Base-by-base conservation (phyloP, 345 rosid genomes). In the Arabis hirsuta region DNA sequence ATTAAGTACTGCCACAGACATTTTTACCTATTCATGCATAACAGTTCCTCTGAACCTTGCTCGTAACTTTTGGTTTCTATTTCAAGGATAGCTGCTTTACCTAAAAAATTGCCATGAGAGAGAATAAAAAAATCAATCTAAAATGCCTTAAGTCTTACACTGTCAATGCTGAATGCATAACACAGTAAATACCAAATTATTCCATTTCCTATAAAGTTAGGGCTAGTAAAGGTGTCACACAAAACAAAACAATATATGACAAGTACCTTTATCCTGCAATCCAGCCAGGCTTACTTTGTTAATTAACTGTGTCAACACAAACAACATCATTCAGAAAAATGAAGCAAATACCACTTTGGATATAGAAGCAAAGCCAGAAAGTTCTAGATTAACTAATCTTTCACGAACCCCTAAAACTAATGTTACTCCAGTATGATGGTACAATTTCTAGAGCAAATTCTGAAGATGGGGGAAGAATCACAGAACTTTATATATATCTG, bases 51-150 rank as follows among this genome's bases (percentile, higher is more conserved):
- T 36, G 93, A 85, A 44, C 78, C 87, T 82, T 85, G 72, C 71
- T 84, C 86, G 54, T 82, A 95, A 83, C 85, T 85, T 80, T 56
- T 91, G 59, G 84, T 87, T 82, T 91, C 97, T 47, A 88, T 53
- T 77, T 91, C 97, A 70, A 86, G 60, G 65, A 95, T 69, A 66
- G 99, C 96, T 31, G 99, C 97, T 79, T 91, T 95, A 65, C 96
- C 97, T 95, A 79, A 12, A 48, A 48, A 55, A 76, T 69, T 20
- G 32, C 10, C 60, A 61, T 3, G 12, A 12, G 56, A 26, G 10
- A 41, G 42, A 64, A 62, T 16, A 57, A 2, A 42, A 44, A 39
- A 0, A 48, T 71, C 10, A 42, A 42, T 8, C 22, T 11, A 5
- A 41, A 63, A 55, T 55, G 57, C 52, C 63, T 59, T 45, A 10